Evolutionary conservation across 768 basidiomycete species (phyloP).

Genomic region (Vararia minispora): DNA sequence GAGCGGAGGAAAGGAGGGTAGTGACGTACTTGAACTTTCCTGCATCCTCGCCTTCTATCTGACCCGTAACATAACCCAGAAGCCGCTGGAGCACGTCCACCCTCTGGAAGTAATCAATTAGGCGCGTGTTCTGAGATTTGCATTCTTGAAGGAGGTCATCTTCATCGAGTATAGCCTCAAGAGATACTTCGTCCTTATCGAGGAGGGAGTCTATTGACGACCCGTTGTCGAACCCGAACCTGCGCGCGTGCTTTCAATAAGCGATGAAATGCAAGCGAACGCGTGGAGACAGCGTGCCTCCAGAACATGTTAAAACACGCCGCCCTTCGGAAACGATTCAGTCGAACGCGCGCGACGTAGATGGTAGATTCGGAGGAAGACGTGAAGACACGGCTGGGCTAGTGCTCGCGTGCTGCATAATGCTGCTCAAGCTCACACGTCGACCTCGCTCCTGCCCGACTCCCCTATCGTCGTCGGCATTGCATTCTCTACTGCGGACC

Average conservation of each 20-base stretch:
- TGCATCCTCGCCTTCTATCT: conserved; percentile 71
- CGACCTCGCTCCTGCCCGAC: no score
- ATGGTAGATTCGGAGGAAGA: no score
- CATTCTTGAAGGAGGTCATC: conserved; percentile 91
- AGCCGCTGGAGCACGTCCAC: conserved; percentile 72
- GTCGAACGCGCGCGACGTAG: no score
- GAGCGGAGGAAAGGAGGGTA: conserved; percentile 4
- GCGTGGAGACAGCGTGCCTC: conserved; percentile 9
- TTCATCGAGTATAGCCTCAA: conserved; percentile 89
- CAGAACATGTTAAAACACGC: no score
- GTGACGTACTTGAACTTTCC: conserved; percentile 70
- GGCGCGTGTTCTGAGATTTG: conserved; percentile 85
- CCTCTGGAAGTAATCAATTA: conserved; percentile 80
- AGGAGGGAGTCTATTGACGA: conserved; percentile 85
- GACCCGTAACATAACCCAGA: conserved; percentile 77
- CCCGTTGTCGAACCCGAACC: conserved; percentile 87
- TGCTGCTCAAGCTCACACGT: no score
- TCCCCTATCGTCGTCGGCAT: no score
- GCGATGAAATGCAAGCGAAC: neutral
- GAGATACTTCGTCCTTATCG: conserved; percentile 79
- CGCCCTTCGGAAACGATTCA: no score
- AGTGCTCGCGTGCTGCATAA: no score
- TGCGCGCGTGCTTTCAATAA: no score
- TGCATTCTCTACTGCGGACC: no score
- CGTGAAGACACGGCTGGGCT: no score